Base-by-base conservation (phyloP, 257 asterid species). In the Nicotiana noctiflora region DNA sequence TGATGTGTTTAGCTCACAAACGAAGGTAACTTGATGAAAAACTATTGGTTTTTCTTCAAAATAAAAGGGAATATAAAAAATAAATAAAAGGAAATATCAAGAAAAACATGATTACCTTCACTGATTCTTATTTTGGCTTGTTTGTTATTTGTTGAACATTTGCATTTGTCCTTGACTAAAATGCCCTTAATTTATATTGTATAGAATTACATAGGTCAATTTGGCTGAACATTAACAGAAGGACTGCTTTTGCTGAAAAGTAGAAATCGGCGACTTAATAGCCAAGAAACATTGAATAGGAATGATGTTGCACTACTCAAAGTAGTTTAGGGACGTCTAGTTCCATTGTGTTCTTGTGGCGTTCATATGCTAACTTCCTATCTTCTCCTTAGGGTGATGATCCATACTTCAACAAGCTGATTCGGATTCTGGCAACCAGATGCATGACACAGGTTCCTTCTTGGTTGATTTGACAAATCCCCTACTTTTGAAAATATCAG, bases 371-470 rank as follows among this genome's bases (percentile, higher is more conserved):
- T 74, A 13, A 74, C 15, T 15, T 74, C 51, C 23, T 46, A 8
- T 21, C 61, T 23, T 49, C 61, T 7, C 78, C 44, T 37, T 49
- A 95, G 99, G 96, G 97, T 25, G 88, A 84, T 61, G 99, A 96
- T 87, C 98, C 98, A 46, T 96, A 94, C 90, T 94, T 96, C 67
- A 96, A 96, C 86, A 96, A 96, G 90, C 88, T 96, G 84, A 94
- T 96, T 60, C 98, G 99, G 49, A 96, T 96, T 85, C 91, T 96
- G 89, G 95, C 99, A 52, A 94, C 99, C 79, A 94, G 99, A 86
- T 96, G 99, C 97, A 96, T 96, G 99, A 85, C 98, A 37, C 99
- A 96, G 99, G 99, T 84, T 80, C 80, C 59, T 55, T 40, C 80
- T 57, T 80, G 68, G 74, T 75, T 55, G 15, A 19, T 64, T 53